Conservation (phyloP, 441 rosid genomes). For the Populus hybrid region DNA sequence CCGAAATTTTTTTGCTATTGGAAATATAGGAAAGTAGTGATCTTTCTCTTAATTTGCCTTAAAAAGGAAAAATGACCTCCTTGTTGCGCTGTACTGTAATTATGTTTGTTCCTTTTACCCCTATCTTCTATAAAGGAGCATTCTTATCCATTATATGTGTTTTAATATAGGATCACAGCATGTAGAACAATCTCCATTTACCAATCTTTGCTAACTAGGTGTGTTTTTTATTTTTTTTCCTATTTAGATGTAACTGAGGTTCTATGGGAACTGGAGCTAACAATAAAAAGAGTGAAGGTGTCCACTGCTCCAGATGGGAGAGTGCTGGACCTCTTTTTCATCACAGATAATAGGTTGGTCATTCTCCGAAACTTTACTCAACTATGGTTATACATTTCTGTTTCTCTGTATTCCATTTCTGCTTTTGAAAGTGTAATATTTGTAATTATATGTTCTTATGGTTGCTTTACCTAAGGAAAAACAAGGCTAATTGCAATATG, state of each 20-base stretch:
- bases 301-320: slow-evolving; percentile 69
- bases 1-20: not conserved
- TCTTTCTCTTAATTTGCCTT: not conserved
- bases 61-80: not conserved
- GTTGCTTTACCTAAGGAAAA: not conserved
- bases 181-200: not conserved
- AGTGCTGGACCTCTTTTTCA: slow-evolving; percentile 64
- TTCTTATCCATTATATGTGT: not conserved
- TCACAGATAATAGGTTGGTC: slow-evolving; percentile 61
- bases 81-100: not conserved
- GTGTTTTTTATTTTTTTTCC: not conserved
- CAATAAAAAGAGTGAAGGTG: slow-evolving; percentile 59
- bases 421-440: not conserved
- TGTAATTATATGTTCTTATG: not conserved
- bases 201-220: not conserved
- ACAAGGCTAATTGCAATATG: not conserved
- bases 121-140: not conserved
- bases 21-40: not conserved
- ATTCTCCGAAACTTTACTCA: slow-evolving; percentile 10
- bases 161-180: not conserved
- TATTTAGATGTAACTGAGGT: slow-evolving; percentile 55
- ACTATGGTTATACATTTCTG: slow-evolving; percentile 3
- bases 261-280: slow-evolving; percentile 61
- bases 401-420: not conserved
- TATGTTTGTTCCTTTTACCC: not conserved